Evolutionary conservation across 2,329 filamentous ascomycete species (phyloP).

Genomic region (Botrytis tulipae): DNA sequence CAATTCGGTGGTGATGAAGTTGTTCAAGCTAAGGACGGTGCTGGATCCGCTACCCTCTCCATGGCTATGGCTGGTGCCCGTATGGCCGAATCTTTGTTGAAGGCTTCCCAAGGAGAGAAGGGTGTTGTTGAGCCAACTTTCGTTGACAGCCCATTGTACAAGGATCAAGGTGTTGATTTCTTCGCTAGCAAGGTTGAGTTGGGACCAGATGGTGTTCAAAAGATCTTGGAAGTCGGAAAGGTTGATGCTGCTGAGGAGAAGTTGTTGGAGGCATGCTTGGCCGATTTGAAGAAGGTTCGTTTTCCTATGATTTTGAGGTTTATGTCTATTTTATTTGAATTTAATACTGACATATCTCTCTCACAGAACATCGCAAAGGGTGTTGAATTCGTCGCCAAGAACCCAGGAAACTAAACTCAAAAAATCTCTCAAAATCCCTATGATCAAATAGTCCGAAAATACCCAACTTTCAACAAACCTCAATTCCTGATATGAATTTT

Average conservation of each 20-base stretch:
- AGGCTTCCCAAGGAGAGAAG: slow-evolving; percentile 89
- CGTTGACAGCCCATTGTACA: slow-evolving; percentile 95
- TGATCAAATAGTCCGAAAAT: slow-evolving; percentile 8
- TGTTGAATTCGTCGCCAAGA: slow-evolving; percentile 64
- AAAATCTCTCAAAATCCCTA: background rate
- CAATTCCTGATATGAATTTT: background rate
- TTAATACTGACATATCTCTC: slow-evolving; percentile 90
- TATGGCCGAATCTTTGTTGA: slow-evolving; percentile 87
- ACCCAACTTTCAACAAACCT: background rate
- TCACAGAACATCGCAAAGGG: slow-evolving; percentile 95
- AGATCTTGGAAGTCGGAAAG: slow-evolving; percentile 85
- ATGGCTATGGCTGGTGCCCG: slow-evolving; percentile 94
- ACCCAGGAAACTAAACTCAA: slow-evolving; percentile 25
- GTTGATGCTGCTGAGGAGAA: slow-evolving; percentile 83
- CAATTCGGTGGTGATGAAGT: slow-evolving; percentile 99
- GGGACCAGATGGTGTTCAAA: slow-evolving; percentile 91
- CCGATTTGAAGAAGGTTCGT: slow-evolving; percentile 68
- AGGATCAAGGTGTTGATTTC: slow-evolving; percentile 97
- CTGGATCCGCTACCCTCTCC: slow-evolving; percentile 93
- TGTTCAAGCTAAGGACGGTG: slow-evolving; percentile 97
- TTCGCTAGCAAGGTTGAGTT: slow-evolving; percentile 95
- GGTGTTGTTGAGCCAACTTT: slow-evolving; percentile 95
- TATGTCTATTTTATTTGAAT: slow-evolving; percentile 69
- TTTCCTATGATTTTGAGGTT: background rate
- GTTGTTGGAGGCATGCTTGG: slow-evolving; percentile 81